Evolutionary conservation across 768 basidiomycete species (phyloP), one percentile per base, ranked within the genome.

Genomic region (Auriscalpium vulgare): DNA sequence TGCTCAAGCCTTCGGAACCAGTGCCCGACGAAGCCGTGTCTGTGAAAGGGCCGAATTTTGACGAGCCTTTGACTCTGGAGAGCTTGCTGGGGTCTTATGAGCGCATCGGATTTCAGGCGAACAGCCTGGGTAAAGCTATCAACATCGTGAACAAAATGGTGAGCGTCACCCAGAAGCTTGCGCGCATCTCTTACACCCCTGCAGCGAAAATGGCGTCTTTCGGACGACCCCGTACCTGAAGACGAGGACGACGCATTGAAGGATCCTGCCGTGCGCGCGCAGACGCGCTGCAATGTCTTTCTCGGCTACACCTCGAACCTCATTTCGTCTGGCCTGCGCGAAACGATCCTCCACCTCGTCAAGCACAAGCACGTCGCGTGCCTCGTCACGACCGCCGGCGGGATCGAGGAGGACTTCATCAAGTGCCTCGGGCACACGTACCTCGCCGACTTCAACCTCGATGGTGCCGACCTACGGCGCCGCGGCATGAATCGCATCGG

Each of bases 251-350:
- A 91, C 35, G 78, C 87, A 53, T 84, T 76, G 64, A 66, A 72
- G 11, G 74, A 79, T 62, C 79, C 80, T 8, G 72, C 78, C 55
- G 74, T 86, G 53, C 84, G 87, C 60, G 80, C 80, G 36, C 76
- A 78, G 64, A 93, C 81, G 47, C 85, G 84, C 58, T 97, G 85
- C 72, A 87, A 85, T 60, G 79, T 98, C 67, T 97, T 99, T 69
- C 84, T 99, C 44, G 97, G 97, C 40, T 99, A 97, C 72, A 99
- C 97, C 10, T 98, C 95, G 50, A 99, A 99, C 72, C 81, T 99
- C 47, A 95, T 99, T 66, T 98, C 97, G 2, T 98, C 97, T 9
- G 97, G 97, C 10, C 75, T 99, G 44, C 85, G 97, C 37, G 97
- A 99, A 71, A 76, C 97, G 47, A 88, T 99, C 61, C 77, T 87